Conservation (phyloP, 2,329 filamentous ascomycete species). For the Byssochlamys sp. region DNA sequence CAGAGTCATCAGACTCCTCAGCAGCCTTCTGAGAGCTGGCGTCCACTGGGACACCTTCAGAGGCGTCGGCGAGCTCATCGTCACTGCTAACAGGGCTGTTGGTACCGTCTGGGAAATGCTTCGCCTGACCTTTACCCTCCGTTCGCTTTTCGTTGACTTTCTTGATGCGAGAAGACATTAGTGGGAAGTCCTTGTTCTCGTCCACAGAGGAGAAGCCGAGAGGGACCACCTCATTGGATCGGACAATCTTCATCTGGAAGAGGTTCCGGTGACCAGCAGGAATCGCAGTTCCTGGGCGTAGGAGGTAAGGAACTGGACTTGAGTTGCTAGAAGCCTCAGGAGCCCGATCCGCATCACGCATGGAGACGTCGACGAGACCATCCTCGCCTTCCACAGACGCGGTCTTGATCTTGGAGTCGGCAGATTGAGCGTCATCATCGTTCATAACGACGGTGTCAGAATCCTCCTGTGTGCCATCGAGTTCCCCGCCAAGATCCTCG, state of each 20-base stretch:
- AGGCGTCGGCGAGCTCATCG: conserved; percentile 19
- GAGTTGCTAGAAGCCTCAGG: conserved; percentile 6
- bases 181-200: conserved; percentile 50
- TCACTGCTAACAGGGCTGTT: conserved; percentile 22
- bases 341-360: conserved; percentile 50
- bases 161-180: conserved; percentile 40
- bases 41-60: conserved; percentile 5
- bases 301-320: conserved; percentile 30
- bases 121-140: conserved; percentile 8
- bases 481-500: conserved; percentile 40
- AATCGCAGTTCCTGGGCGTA: conserved; percentile 49
- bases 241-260: conserved; percentile 66
- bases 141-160: conserved; percentile 9
- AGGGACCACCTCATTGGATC: conserved; percentile 51
- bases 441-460: conserved; percentile 60
- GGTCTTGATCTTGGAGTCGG: conserved; percentile 62
- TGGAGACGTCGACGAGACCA: conserved; percentile 79
- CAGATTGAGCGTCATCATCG: conserved; percentile 53
- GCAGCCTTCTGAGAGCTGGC: conserved; percentile 5
- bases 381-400: conserved; percentile 80
- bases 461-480: conserved; percentile 45
- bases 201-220: conserved; percentile 59
- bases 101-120: conserved; percentile 5
- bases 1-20: conserved; percentile 12
- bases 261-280: conserved; percentile 56